Conservation (phyloP, 768 basidiomycete species). For the Rhodocollybia butyracea region DNA sequence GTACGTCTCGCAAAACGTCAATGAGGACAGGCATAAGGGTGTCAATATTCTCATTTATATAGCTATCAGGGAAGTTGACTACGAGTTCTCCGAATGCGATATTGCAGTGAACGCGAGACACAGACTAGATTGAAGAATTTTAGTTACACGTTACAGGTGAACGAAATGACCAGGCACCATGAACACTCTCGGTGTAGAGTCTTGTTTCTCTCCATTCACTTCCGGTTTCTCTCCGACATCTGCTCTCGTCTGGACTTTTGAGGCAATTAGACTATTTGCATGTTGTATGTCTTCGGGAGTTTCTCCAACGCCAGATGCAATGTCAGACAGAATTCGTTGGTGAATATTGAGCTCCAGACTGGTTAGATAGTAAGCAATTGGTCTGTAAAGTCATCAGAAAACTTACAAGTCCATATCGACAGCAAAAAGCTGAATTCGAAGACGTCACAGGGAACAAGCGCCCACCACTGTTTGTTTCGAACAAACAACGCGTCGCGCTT, state of each 20-base stretch:
- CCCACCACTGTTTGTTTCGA: too few relatives aligned
- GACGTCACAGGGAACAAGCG: too few relatives aligned
- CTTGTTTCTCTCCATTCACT: conserved; percentile 19
- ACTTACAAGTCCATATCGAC: conserved; percentile 49
- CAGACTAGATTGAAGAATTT: conserved; percentile 43
- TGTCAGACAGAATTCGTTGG: conserved; percentile 71
- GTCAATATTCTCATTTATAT: conserved; percentile 49
- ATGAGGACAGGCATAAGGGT: conserved; percentile 57
- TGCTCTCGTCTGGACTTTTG: conserved; percentile 51
- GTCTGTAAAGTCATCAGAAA: not conserved
- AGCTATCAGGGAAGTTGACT: conserved; percentile 53
- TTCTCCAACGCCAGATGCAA: conserved; percentile 56
- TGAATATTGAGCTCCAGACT: conserved; percentile 80
- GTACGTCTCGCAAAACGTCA: conserved; percentile 68
- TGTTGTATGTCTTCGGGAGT: conserved; percentile 42
- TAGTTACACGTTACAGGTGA: conserved; percentile 4
- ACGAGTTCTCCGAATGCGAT: conserved; percentile 83
- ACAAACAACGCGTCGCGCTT: too few relatives aligned
- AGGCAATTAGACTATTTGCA: conserved; percentile 56
- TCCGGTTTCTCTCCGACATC: conserved; percentile 19
- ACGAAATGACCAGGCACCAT: conserved; percentile 46
- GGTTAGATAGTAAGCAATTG: conserved; percentile 7
- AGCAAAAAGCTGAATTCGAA: not conserved
- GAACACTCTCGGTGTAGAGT: conserved; percentile 34
- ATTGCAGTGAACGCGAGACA: conserved; percentile 72